Base-by-base conservation (phyloP, 176 grass and related monocot genomes). In the Poa pratensis region DNA sequence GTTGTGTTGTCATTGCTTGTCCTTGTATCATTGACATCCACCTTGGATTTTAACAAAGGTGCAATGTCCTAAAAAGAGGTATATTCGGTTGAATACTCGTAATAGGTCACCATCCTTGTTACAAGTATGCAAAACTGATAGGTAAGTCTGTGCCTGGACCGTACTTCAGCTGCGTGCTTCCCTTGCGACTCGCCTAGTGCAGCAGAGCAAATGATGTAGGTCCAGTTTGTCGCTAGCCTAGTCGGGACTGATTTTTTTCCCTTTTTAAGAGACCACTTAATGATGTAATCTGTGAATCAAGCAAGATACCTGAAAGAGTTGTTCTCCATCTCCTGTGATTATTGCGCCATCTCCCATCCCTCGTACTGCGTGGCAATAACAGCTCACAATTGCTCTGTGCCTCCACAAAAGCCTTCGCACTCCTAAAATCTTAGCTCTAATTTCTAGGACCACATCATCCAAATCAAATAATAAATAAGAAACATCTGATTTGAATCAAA, bases 101-200 rank as follows among this genome's bases (percentile, higher is more conserved):
- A 71, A 71, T n/a, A 45, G 20, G 5, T 24, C 39, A 71, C 37
- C 19, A n/a, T 19, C 68, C 68, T n/a, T 3, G 39, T 70, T 45
- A 71, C 68, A 23, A 71, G 37, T 71, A 69, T n/a, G 40, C 68
- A 71, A 45, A 71, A 71, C 40, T 0, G 67, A 69, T 69, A 69
- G 67, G 35, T 42, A 69, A 42, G 68, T 30, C 15, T 67, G 26
- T 30, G 5, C 13, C 61, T 17, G 35, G 61, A 65, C 3, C 61
- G 28, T 65, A 17, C 27, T 67, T 67, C 9, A 15, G 28, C 16
- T 66, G 27, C 45, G 45, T 0, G 45, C 45, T 46, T 11, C 45
- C 45, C 45, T 46, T 46, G 45, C 2, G 9, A 12, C 10, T 46
- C 45, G 2, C 45, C 45, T 46, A 46, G 45, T 46, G 45, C 45